Evolutionary conservation across 345 rosid species (phyloP), one percentile per base, ranked within the genome.

Genomic region (Rhodamnia rubescens): DNA sequence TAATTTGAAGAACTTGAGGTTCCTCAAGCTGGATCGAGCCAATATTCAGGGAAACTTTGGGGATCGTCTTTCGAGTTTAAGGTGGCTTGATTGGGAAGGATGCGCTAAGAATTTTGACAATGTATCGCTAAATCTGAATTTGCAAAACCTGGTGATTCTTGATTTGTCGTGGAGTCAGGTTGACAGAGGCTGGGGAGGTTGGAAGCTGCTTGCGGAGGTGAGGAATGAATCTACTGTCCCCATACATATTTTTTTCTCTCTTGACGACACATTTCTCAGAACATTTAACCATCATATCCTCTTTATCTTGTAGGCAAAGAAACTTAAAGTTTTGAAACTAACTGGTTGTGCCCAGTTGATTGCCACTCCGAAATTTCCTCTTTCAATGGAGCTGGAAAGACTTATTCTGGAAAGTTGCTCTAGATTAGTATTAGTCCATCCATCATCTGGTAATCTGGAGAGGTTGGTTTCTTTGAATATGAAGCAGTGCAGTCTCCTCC

Each of bases 41-140:
- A 0, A 40, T 59, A 7, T n/a, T 8, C 1, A 0, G 14, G 78
- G 16, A 24, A 0, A n/a, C 40, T 44, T 47, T 10, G 0, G 7
- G 20, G 44, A 24, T 32, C 0, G 5, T 36, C 26, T 59, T 1
- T 11, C 2, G 13, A 84, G 22, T 1, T 52, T 84, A 53, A 84
- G 24, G 6, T 47, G 82, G 61, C 27, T 49, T 27, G 0, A 26
- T 26, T 57, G 64, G 64, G 15, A 0, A 26, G 7, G 29, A 14
- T 0, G 3, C 29, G 3, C 1, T 1, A 0, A 0, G 29, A 26
- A 11, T 57, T 21, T 55, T 3, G 1, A 22, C 1, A n/a, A 4
- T 22, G 11, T 1, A 1, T 20, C 6, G 53, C 21, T 55, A 55
- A 22, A 22, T 22, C 12, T 55, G n/a, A 55, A 22, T 9, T 55